A percentile compares a stretch with the other conserved stretches of the same genome.
Evolutionary conservation across 164 flowering plant genomes (phyloP).

Genomic region (Sextonia rubra): DNA sequence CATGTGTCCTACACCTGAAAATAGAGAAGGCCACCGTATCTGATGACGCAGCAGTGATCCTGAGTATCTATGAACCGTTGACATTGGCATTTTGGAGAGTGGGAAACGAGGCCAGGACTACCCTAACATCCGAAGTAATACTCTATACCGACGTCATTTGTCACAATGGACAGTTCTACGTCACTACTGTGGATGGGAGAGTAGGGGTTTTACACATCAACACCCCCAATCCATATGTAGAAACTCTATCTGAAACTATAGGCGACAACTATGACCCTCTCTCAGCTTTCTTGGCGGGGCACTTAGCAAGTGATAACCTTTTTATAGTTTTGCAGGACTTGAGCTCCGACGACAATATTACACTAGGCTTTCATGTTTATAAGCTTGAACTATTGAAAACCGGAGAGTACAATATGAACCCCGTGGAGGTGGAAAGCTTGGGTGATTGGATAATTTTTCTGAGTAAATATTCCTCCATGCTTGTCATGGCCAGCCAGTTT

Average conservation of each 20-base stretch:
- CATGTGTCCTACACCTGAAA: neutral
- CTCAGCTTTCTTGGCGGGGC: constrained; percentile 59
- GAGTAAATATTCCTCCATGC: constrained; percentile 59
- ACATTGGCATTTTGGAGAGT: constrained; percentile 54
- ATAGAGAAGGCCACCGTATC: constrained; percentile 28
- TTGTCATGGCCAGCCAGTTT: constrained; percentile 42
- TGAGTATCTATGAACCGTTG: constrained; percentile 70
- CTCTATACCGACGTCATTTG: constrained; percentile 60
- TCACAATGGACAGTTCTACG: constrained; percentile 45
- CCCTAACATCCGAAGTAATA: constrained; percentile 27
- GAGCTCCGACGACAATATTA: constrained; percentile 17
- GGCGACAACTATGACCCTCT: too few species aligned
- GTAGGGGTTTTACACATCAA: constrained; percentile 29
- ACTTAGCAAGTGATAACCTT: constrained; percentile 49
- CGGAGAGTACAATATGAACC: too few species aligned
- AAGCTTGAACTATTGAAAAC: constrained; percentile 27
- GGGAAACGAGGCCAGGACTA: constrained; percentile 43
- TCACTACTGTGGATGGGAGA: constrained; percentile 57
- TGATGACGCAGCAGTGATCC: constrained; percentile 20
- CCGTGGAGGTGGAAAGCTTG: too few species aligned
- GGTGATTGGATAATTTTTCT: constrained; percentile 56
- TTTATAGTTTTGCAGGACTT: constrained; percentile 31
- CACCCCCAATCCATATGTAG: constrained; percentile 8
- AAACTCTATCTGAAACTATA: constrained; percentile 4
- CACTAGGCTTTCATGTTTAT: constrained; percentile 52